phyloP scores from a whole-genome alignment of 495 filamentous ascomycete species.

The Polyplosphaeria fusca region DNA sequence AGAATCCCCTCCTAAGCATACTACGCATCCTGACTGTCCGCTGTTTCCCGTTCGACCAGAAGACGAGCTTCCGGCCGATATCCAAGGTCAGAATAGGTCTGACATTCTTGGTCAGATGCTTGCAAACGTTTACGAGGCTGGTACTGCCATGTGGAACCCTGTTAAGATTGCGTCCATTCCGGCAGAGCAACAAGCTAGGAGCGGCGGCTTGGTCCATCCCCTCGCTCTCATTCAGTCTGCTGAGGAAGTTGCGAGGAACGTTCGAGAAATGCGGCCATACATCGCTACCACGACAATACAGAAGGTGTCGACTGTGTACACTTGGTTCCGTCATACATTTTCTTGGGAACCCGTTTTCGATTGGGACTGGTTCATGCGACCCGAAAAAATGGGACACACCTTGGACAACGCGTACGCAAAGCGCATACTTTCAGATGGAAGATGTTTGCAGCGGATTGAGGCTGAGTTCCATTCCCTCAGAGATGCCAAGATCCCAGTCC shows the following conservation, averaged over 20 bases:
- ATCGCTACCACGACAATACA: no score
- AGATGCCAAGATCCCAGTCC: slow-evolving; percentile 7
- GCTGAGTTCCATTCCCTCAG: slow-evolving; percentile 2
- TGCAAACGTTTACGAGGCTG: neutral
- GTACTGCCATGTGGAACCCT: no score
- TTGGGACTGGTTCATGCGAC: slow-evolving; percentile 22
- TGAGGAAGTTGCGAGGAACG: neutral
- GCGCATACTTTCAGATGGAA: neutral
- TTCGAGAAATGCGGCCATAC: no score
- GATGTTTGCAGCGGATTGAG: neutral
- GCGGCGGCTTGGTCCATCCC: slow-evolving; percentile 7
- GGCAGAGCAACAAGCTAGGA: slow-evolving; percentile 1
- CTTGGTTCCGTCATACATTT: slow-evolving; percentile 13
- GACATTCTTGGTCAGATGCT: slow-evolving; percentile 6
- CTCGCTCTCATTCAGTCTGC: slow-evolving; percentile 2
- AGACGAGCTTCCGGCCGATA: neutral
- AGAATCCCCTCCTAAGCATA: neutral
- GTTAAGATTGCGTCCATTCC: no score
- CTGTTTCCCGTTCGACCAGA: neutral
- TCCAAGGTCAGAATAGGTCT: neutral
- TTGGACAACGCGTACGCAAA: neutral
- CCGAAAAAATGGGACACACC: neutral
- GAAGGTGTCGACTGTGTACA: no score
- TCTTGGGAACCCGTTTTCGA: slow-evolving; percentile 28
- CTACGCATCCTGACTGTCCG: no score